phyloP scores from a whole-genome alignment of 1,139 yeast genomes.

The Protomyces inouyei region DNA sequence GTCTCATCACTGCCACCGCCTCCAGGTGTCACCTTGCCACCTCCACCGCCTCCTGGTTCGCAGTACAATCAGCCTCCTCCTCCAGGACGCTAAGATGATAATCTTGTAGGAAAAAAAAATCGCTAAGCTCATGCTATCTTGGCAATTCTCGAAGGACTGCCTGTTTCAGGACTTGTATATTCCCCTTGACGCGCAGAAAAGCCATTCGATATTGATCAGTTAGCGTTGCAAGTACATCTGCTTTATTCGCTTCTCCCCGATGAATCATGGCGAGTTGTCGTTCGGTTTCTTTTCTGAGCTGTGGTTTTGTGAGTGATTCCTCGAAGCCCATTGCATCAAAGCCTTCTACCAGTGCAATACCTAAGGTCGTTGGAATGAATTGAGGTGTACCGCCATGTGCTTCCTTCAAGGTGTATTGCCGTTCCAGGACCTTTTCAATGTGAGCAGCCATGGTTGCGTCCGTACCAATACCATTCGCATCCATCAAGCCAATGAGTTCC shows the following conservation, averaged over 20 bases:
- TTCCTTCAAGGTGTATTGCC: conserved; percentile 61
- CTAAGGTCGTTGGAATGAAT: conserved; percentile 74
- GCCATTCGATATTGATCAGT: conserved; percentile 55
- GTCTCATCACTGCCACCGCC: conserved; percentile 16
- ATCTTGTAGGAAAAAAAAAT: not conserved
- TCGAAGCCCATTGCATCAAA: conserved; percentile 71
- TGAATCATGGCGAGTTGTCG: conserved; percentile 61
- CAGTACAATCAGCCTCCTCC: not conserved
- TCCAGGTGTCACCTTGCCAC: conserved; percentile 9
- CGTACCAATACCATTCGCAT: conserved; percentile 94
- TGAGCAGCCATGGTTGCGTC: conserved; percentile 99
- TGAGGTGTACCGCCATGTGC: conserved; percentile 32
- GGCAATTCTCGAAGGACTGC: conserved; percentile 18
- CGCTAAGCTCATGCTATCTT: not conserved
- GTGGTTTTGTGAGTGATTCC: conserved; percentile 81
- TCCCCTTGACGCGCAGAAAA: conserved; percentile 33
- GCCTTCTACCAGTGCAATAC: conserved; percentile 84
- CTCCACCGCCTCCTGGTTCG: conserved; percentile 14
- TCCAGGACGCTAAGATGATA: not conserved
- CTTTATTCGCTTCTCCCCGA: conserved; percentile 54
- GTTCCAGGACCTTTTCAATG: conserved; percentile 65
- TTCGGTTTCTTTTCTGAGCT: conserved; percentile 74
- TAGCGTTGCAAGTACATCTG: conserved; percentile 55
- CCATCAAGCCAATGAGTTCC: conserved; percentile 90
- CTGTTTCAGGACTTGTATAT: conserved; percentile 13